phyloP scores from a whole-genome alignment of 208 protist genomes.

The Acanthamoeba castellanii region DNA sequence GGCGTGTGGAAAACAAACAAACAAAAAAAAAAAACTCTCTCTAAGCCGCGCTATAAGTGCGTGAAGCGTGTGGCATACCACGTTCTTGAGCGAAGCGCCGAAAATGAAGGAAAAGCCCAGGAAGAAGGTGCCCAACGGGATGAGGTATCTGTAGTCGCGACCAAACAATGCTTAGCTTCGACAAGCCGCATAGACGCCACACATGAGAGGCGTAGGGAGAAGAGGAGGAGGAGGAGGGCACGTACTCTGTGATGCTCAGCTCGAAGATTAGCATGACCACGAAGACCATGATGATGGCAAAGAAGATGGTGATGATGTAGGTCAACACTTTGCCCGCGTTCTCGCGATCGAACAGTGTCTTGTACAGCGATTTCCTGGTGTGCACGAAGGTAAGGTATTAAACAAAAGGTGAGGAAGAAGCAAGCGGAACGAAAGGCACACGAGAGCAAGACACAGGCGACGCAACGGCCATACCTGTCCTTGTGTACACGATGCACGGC shows the following conservation, averaged over 20 bases:
- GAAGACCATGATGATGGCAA: neutral
- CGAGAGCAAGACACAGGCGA: no score
- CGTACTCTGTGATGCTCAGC: neutral
- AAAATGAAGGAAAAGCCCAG: constrained; percentile 65
- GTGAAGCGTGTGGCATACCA: neutral
- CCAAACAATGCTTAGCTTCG: no score
- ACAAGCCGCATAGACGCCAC: no score
- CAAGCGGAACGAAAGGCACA: neutral
- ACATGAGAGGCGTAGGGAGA: no score
- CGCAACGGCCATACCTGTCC: neutral
- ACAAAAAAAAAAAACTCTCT: no score
- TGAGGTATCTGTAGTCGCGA: neutral
- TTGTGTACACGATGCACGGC: constrained; percentile 24
- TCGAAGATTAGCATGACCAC: constrained; percentile 51
- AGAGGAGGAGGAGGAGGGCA: neutral
- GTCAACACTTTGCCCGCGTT: constrained; percentile 37
- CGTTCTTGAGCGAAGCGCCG: constrained; percentile 29
- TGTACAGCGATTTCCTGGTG: neutral
- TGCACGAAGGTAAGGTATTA: no score
- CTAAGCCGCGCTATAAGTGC: no score
- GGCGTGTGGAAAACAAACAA: no score
- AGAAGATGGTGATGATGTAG: constrained; percentile 20
- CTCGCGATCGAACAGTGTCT: constrained; percentile 38
- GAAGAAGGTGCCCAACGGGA: constrained; percentile 46
- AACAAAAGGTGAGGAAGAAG: neutral